Base-by-base conservation (phyloP, 495 filamentous ascomycete species). In the Podospora comata region DNA sequence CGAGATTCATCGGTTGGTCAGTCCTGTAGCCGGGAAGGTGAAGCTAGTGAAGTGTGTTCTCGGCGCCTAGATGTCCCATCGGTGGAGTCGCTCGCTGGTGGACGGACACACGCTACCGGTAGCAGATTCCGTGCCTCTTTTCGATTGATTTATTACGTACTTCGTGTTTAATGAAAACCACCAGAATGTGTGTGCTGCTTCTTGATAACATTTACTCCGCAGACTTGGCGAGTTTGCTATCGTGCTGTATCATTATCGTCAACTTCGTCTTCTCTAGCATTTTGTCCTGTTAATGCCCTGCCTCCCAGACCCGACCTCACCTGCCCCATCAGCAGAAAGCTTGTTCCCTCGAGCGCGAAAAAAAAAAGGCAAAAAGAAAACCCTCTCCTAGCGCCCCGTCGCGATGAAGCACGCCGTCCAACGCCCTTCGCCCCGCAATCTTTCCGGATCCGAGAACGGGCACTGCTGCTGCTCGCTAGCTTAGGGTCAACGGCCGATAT, bases 401-500 rank as follows among this genome's bases (percentile, higher is more conserved):
- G 23, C 23, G 7, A 13, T 48, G 39, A 48, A 48, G 39, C 39
- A 48, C 39, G 39, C 39, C 39, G 39, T 48, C 39, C 39, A 48
- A 48, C 39, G 39, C 39, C 0, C 15, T 23, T 23, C 39, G 15
- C 9, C 39, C 15, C 39, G 0, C 7, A 11, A 48, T 11, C 39
- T 48, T 11, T 48, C 39, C 39, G 39, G 39, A 48, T 48, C 39
- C 39, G 39, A 48, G 39, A 48, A 48, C 39, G 39, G 39, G 39
- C 39, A 11, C 39, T 48, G 39, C 39, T 48, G 30, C 6, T 32
- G 30, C 30, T 32, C 39, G 55, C 55, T 58, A 20, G n/a, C 7
- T 11, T 7, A 58, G 55, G 55, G 55, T 26, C 55, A 58, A 58
- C 55, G 55, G 23, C 55, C 55, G 55, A 58, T 26, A 58, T 58